Conservation (phyloP, 1,284 basidiomycete species). For the Fomitopsis schrenkii region DNA sequence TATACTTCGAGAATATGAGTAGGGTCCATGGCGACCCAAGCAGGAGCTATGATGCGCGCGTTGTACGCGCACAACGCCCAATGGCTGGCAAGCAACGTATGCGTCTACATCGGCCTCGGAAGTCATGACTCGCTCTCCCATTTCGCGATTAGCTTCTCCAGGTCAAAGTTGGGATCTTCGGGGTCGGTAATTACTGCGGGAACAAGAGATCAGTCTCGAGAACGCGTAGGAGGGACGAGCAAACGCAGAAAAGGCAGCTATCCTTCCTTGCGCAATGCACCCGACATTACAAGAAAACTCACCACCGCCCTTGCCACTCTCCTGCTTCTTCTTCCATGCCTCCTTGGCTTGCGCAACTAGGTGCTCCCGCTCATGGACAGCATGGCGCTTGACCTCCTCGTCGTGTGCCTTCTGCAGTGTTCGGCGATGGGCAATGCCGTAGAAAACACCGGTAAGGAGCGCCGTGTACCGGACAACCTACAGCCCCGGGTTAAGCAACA, state of each 20-base stretch:
- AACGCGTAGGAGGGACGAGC: background rate
- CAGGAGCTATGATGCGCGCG: background rate
- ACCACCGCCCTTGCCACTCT: conserved; percentile 47
- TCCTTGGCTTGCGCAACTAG: conserved; percentile 87
- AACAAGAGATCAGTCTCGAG: conserved; percentile 13
- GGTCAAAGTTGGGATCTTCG: conserved; percentile 93
- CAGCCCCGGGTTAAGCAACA: background rate
- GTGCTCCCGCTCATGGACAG: conserved; percentile 68
- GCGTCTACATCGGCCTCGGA: conserved; percentile 14
- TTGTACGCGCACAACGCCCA: background rate
- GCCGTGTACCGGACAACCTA: conserved; percentile 97
- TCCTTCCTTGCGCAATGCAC: background rate
- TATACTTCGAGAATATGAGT: background rate
- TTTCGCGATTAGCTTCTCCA: conserved; percentile 85
- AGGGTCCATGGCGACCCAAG: background rate
- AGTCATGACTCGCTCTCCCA: conserved; percentile 64
- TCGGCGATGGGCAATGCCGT: conserved; percentile 90
- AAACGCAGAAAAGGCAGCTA: background rate
- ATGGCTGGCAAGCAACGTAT: background rate
- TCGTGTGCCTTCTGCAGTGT: conserved; percentile 86
- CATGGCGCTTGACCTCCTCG: conserved; percentile 64
- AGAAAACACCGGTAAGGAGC: conserved; percentile 83
- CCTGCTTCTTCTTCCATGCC: conserved; percentile 82
- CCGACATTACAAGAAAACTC: conserved; percentile 26
- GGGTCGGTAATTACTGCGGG: conserved; percentile 83